Evolutionary conservation across 1,284 basidiomycete species (phyloP).

Genomic region (Boletus austroedulis): DNA sequence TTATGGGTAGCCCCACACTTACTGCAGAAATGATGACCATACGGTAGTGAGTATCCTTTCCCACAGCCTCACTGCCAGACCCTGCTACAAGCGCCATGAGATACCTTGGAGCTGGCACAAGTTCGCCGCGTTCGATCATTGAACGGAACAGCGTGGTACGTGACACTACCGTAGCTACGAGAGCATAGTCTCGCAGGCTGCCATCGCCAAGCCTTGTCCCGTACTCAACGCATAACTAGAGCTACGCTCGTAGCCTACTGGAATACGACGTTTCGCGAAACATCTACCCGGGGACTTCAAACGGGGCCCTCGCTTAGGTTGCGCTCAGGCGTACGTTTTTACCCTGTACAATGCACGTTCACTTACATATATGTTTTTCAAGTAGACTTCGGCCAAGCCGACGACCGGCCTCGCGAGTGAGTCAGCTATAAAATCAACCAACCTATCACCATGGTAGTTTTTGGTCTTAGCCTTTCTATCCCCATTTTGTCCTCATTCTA

Average conservation of each 20-base stretch:
- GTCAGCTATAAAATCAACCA: not conserved
- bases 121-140: not conserved
- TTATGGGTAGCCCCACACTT: too few species aligned
- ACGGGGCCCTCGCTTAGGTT: too few species aligned
- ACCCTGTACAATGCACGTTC: not conserved
- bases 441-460: slow-evolving; percentile 11
- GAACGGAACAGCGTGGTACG: not conserved
- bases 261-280: not conserved
- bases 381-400: slow-evolving; percentile 13
- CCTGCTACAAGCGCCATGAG: not conserved
- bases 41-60: too few species aligned
- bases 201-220: too few species aligned
- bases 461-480: not conserved
- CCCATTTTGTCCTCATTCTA: too few species aligned
- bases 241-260: too few species aligned
- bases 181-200: too few species aligned
- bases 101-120: not conserved
- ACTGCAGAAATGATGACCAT: too few species aligned
- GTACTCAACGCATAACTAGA: too few species aligned
- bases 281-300: too few species aligned
- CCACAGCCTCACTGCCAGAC: slow-evolving; percentile 10
- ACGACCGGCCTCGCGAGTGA: not conserved
- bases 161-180: too few species aligned
- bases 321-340: slow-evolving; percentile 14
- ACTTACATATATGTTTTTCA: slow-evolving; percentile 1